These are phyloP conservation scores for Wallacemonas sp. DNA, from an alignment of 208 protist genomes.

Conservation along the genomic window DNA sequence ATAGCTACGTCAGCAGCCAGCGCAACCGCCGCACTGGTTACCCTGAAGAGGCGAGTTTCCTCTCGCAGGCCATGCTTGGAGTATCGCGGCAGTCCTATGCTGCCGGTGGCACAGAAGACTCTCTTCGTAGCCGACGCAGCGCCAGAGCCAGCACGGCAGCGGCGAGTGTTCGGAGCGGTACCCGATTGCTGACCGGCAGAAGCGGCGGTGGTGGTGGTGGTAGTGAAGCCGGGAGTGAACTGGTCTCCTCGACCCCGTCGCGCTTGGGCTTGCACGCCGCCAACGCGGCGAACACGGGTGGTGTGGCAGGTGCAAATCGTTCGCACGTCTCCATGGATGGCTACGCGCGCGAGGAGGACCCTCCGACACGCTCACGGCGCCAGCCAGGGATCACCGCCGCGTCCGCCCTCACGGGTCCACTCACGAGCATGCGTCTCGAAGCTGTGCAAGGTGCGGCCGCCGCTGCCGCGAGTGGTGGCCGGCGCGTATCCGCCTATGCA, in stretches of 20 bases:
- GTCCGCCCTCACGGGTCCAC: too few relatives aligned
- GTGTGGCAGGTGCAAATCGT: background rate
- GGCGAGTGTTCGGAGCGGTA: too few relatives aligned
- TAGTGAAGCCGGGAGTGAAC: background rate
- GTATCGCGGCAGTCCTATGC: background rate
- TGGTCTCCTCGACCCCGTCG: background rate
- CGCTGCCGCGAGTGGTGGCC: background rate
- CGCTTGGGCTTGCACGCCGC: background rate
- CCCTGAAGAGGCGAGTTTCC: constrained; percentile 1
- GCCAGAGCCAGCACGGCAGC: too few relatives aligned
- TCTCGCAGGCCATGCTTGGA: constrained; percentile 6
- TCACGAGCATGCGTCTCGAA: background rate
- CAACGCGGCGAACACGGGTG: background rate
- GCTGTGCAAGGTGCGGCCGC: background rate
- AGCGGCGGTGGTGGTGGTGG: background rate
- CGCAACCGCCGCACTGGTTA: background rate
- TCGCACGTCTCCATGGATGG: constrained; percentile 11
- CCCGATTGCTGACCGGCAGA: background rate
- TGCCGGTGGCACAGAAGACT: background rate
- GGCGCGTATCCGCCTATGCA: too few relatives aligned
- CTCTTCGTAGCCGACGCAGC: background rate
- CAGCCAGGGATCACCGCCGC: too few relatives aligned
- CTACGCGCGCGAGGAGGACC: constrained; percentile 1
- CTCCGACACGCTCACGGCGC: too few relatives aligned
- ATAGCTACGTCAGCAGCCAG: constrained; percentile 12